Evolutionary conservation across 306 rosid genomes (phyloP), one percentile per base, ranked within the genome.

Genomic region (Canavalia gladiata): DNA sequence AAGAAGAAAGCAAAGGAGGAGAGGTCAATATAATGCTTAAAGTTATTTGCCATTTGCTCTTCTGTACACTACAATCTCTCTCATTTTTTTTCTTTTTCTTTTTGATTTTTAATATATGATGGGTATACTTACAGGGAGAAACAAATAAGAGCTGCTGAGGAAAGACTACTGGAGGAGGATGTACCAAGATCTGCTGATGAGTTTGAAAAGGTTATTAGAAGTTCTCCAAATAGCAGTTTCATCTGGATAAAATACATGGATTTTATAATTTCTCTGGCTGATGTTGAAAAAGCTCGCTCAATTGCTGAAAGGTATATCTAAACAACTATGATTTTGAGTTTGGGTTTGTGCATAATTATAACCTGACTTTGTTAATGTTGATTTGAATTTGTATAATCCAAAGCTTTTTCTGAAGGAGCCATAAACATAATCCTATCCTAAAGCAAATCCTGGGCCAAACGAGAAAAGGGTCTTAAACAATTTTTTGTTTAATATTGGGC

Each of bases 191-290:
- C 90, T 47, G 84, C 94, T 37, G 99, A 95, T 88, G 98, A 93
- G 71, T 95, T 91, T 83, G 99, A 95, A 88, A 95, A 93, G 87
- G 77, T 91, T 84, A 86, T 91, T 81, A 88, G 99, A 84, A 88
- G 90, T 73, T 93, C 98, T 74, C 98, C 98, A 43, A 93, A 93
- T 83, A 93, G 92, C 87, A 95, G 98, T 87, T 95, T 86, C 86
- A 83, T 84, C 46, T 93, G 98, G 99, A 87, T 93, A 76, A 91
- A 92, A 62, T 95, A 90, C 84, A 93, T 95, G 99, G 97, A 89
- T 50, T 93, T 91, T 74, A 72, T 84, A 84, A 82, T 93, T 62
- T 90, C 94, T 42, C 9, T 89, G 86, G 94, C 96, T 6, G 96
- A 93, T 63, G 86, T 88, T 55, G 99, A 93, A 80, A 93, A 90